These are phyloP conservation scores for Talaromyces wortmannii DNA, from an alignment of 495 filamentous ascomycete genomes.

Conservation along the genomic window DNA sequence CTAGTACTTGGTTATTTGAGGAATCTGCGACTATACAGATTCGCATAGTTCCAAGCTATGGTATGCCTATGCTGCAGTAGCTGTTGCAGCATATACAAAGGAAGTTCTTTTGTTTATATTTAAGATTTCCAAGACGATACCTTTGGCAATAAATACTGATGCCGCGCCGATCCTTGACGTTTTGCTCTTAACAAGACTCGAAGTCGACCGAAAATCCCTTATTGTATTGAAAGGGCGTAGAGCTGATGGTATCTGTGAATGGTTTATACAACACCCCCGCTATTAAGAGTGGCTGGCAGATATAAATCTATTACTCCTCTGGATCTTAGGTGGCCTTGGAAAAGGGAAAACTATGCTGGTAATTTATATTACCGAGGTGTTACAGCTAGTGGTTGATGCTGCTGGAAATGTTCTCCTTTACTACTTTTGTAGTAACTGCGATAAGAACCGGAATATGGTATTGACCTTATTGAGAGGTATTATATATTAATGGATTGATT, in stretches of 20 bases:
- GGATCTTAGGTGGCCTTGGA: slow-evolving; percentile 40
- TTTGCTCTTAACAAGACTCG: slow-evolving; percentile 19
- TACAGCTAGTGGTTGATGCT: slow-evolving; percentile 16
- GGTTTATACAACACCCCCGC: slow-evolving; percentile 26
- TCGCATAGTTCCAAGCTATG: slow-evolving; percentile 26
- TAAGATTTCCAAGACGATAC: slow-evolving; percentile 10
- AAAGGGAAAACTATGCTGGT: slow-evolving; percentile 46
- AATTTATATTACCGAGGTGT: slow-evolving; percentile 34
- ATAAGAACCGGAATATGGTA: slow-evolving; percentile 39
- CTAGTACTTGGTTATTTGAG: slow-evolving; percentile 28
- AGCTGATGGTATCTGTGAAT: slow-evolving; percentile 37
- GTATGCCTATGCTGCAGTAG: slow-evolving; percentile 28
- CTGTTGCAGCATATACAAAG: slow-evolving; percentile 26
- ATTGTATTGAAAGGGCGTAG: slow-evolving; percentile 17
- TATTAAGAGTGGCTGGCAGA: slow-evolving; percentile 32
- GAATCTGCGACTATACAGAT: slow-evolving; percentile 34
- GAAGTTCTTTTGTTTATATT: slow-evolving; percentile 21
- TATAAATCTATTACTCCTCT: slow-evolving; percentile 22
- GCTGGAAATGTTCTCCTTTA: slow-evolving; percentile 19
- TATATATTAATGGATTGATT: slow-evolving; percentile 19
- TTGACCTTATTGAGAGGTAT: slow-evolving; percentile 33
- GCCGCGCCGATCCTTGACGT: slow-evolving; percentile 17
- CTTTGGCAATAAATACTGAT: slow-evolving; percentile 13
- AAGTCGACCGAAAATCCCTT: slow-evolving; percentile 26
- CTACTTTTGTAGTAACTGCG: slow-evolving; percentile 37